Evolutionary conservation across 139 green algal genomes (phyloP).

Genomic region (Micractinium sp.): DNA sequence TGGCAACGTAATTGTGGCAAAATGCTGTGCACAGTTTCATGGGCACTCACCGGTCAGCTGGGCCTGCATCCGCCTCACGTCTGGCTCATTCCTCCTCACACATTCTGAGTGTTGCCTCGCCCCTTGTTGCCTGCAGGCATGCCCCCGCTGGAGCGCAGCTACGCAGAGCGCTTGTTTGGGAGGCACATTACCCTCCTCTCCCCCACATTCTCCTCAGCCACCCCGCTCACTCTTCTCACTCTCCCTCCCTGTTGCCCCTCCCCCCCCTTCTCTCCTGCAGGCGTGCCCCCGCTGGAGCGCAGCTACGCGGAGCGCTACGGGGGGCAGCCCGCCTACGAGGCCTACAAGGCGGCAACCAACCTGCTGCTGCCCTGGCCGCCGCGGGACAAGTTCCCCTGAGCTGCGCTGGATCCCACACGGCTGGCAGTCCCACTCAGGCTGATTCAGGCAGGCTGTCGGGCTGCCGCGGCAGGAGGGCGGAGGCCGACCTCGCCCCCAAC

Average conservation of each 20-base stretch:
- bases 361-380: constrained; percentile 26
- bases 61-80: too few species aligned
- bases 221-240: background rate
- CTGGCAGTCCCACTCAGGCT: too few species aligned
- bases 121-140: constrained; percentile 23
- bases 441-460: too few species aligned
- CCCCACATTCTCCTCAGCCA: too few species aligned
- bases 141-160: constrained; percentile 30
- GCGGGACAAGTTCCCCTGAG: constrained; percentile 31
- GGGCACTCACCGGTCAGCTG: too few species aligned
- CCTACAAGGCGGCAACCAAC: constrained; percentile 31
- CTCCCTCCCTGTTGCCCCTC: background rate
- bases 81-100: too few species aligned
- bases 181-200: too few species aligned
- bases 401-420: background rate
- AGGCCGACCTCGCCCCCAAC: too few species aligned
- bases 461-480: too few species aligned
- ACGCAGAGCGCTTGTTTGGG: constrained; percentile 15
- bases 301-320: constrained; percentile 36
- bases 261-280: background rate
- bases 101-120: too few species aligned
- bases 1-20: too few species aligned
- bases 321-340: constrained; percentile 15
- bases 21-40: too few species aligned
- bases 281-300: constrained; percentile 38